A percentile compares a stretch with the other conserved stretches of the same genome.
Evolutionary conservation across 768 basidiomycete genomes (phyloP).

Genomic region (Clavaria fumosa): DNA sequence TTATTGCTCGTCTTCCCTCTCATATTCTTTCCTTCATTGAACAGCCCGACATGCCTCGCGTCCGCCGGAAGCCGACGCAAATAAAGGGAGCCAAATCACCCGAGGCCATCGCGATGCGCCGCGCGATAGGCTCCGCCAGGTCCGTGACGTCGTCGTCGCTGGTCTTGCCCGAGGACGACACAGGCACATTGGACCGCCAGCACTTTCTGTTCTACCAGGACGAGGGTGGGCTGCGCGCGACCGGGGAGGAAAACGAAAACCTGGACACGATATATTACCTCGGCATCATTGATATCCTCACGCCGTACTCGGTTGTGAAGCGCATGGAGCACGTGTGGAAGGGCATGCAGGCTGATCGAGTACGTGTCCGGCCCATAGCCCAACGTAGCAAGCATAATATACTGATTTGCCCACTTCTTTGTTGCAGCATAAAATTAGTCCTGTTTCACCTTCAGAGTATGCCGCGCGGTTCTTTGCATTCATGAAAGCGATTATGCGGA

Average conservation of each 20-base stretch:
- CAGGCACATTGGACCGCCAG: constrained; percentile 43
- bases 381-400: too few species aligned
- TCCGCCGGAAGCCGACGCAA: constrained; percentile 43
- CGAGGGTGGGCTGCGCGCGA: constrained; percentile 84
- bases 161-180: constrained; percentile 43
- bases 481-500: constrained; percentile 74
- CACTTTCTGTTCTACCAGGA: constrained; percentile 94
- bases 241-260: constrained; percentile 65
- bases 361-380: too few species aligned
- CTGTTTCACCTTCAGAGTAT: constrained; percentile 79
- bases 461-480: constrained; percentile 78
- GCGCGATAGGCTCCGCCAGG: constrained; percentile 73
- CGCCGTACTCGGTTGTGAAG: constrained; percentile 71
- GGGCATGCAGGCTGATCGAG: constrained; percentile 72
- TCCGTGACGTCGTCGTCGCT: constrained; percentile 26
- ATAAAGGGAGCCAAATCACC: constrained; percentile 42
- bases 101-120: constrained; percentile 73
- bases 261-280: constrained; percentile 81
- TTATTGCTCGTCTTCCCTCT: background rate
- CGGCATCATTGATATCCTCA: constrained; percentile 93
- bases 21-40: constrained; percentile 2
- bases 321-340: constrained; percentile 86
- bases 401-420: too few species aligned
- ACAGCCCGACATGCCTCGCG: constrained; percentile 55
- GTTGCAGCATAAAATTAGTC: constrained; percentile 94